Evolutionary conservation across 306 rosid species (phyloP).

Genomic region (Ormosia emarginata): DNA sequence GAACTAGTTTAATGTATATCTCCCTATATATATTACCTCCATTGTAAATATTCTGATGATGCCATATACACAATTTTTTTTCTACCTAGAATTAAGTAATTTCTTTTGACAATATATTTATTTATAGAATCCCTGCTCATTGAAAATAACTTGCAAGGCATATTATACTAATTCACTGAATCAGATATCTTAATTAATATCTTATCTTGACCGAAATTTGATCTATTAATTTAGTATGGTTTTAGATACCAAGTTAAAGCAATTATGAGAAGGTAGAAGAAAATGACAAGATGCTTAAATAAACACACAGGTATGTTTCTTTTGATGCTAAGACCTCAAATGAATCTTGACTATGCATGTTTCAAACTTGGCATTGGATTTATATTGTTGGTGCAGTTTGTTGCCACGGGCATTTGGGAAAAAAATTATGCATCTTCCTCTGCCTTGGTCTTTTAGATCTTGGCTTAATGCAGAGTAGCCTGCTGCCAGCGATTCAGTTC

Average conservation of each 20-base stretch:
- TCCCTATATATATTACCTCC: no score
- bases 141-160: not conserved
- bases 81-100: no score
- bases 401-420: not conserved
- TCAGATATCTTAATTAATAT: not conserved
- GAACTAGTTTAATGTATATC: no score
- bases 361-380: not conserved
- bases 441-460: not conserved
- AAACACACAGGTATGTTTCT: not conserved
- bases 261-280: not conserved
- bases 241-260: not conserved
- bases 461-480: not conserved
- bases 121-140: not conserved
- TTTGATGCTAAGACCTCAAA: not conserved
- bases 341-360: not conserved
- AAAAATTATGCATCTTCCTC: not conserved
- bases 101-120: no score
- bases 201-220: not conserved
- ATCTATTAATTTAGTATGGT: not conserved
- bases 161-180: not conserved
- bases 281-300: not conserved
- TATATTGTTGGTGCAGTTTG: not conserved
- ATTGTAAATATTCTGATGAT: no score
- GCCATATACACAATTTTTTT: no score
- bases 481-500: not conserved